These are phyloP conservation scores for Yamadazyma takamatsuzukensis DNA, from an alignment of 805 yeast genomes.

Conservation along the genomic window DNA sequence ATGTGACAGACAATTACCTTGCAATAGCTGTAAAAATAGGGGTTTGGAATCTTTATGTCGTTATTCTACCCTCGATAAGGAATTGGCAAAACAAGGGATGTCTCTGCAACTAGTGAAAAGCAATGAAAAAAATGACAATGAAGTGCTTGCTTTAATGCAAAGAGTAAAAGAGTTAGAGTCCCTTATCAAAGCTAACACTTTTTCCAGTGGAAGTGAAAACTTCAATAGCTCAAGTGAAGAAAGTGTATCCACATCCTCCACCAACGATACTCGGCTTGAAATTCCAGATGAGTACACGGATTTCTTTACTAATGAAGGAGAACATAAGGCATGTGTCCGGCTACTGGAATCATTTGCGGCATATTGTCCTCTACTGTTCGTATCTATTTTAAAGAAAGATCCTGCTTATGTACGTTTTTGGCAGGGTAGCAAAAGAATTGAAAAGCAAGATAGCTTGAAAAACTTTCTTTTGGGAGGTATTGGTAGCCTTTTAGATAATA, in stretches of 20 bases:
- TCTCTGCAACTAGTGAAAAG: constrained; percentile 5
- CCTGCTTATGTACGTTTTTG: constrained; percentile 8
- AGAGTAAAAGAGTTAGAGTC: constrained; percentile 8
- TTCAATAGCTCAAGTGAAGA: no score
- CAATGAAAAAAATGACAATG: constrained; percentile 1
- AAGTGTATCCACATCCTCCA: neutral
- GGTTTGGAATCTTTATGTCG: constrained; percentile 11
- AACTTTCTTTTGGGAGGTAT: constrained; percentile 4
- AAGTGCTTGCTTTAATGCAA: constrained; percentile 1
- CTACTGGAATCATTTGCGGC: neutral
- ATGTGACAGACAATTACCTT: constrained; percentile 33
- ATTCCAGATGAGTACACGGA: constrained; percentile 7
- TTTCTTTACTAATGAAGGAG: constrained; percentile 6
- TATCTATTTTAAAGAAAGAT: constrained; percentile 8
- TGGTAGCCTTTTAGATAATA: constrained; percentile 8
- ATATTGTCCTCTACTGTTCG: constrained; percentile 9
- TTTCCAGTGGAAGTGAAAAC: no score
- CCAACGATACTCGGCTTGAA: neutral
- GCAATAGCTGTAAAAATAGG: constrained; percentile 19
- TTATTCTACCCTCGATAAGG: constrained; percentile 11
- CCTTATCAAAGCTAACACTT: no score
- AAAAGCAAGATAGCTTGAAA: neutral
- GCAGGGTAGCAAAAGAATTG: constrained; percentile 5
- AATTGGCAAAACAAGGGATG: constrained; percentile 13
- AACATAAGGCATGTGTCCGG: constrained; percentile 1